phyloP scores from a whole-genome alignment of 352 stramenopile species.

The Pythium sp. region DNA sequence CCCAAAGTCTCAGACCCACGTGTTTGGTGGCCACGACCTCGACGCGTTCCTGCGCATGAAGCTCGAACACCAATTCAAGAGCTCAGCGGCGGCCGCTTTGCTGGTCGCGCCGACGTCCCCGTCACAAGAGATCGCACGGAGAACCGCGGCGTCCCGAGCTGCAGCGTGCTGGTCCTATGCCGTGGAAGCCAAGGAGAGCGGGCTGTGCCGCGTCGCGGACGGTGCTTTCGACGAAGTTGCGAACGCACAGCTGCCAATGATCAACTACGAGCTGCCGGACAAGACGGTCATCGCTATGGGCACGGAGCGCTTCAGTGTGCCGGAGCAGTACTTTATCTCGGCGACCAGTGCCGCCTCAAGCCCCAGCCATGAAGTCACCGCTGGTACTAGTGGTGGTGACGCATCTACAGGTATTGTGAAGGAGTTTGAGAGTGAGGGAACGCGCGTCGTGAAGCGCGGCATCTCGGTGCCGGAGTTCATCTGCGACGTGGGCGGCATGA shows the following conservation, averaged over 20 bases:
- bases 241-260: conserved; percentile 71
- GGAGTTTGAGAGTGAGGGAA: background rate
- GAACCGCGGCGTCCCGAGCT: background rate
- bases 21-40: conserved; percentile 66
- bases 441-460: conserved; percentile 20
- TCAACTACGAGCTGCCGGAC: conserved; percentile 80
- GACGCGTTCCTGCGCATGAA: conserved; percentile 62
- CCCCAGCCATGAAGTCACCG: background rate
- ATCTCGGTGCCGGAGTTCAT: conserved; percentile 65
- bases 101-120: conserved; percentile 17
- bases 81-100: background rate
- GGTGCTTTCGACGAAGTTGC: conserved; percentile 64
- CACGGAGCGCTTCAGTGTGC: conserved; percentile 85
- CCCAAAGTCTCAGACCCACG: conserved; percentile 49
- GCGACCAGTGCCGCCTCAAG: conserved; percentile 1
- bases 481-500: conserved; percentile 56
- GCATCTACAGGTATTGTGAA: conserved; percentile 4
- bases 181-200: conserved; percentile 73
- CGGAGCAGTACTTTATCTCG: conserved; percentile 84
- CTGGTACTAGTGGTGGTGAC: background rate
- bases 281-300: conserved; percentile 83
- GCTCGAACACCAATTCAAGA: conserved; percentile 40
- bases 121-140: conserved; percentile 24
- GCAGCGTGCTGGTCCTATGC: conserved; percentile 48
- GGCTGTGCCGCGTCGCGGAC: conserved; percentile 68